Evolutionary conservation across 2,329 filamentous ascomycete genomes (phyloP), one percentile per base, ranked within the genome.

Genomic region (Thelonectria olida): DNA sequence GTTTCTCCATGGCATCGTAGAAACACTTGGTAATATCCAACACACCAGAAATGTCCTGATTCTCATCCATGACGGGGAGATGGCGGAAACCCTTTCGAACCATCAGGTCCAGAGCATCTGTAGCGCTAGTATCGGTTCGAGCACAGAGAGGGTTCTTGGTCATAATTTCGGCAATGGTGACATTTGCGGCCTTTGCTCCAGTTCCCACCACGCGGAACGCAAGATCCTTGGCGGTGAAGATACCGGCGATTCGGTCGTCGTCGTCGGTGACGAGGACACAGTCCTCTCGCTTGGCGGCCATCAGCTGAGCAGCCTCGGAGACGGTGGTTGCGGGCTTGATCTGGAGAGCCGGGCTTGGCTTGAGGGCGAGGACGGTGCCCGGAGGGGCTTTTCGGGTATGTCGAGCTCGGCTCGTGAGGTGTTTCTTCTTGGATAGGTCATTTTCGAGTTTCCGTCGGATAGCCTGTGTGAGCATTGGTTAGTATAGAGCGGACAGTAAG

Each of bases 11-110:
- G 42, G 96, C 96, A 80, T 99, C 96, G 80, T 99, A 99, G 80
- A 99, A 99, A 81, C 96, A 99, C 81, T 98, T 99, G 58, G 96
- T 99, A 72, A 99, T 99, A 79, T 99, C 96, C 55, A 99, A 83
- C 68, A 99, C 94, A 82, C 96, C 96, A 7, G 94, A 97, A 65
- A 99, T 99, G 75, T 99, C 95, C 80, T 99, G 96, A 78, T 99
- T 98, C 83, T 99, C 96, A 79, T 99, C 96, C 96, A 99, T 99
- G 67, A 99, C 96, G 3, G 96, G 96, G 74, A 99, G 80, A 82
- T 99, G 96, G 70, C 96, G 89, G 84, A 99, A 99, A 17, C 96
- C 96, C 81, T 98, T 98, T 71, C 95, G 88, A 58, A 99, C 96
- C 96, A 99, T 99, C 59, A 98, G 85, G 78, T 99, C 95, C 65